Conservation (phyloP, 148 eudicot species). For the Nepenthes gracilis region DNA sequence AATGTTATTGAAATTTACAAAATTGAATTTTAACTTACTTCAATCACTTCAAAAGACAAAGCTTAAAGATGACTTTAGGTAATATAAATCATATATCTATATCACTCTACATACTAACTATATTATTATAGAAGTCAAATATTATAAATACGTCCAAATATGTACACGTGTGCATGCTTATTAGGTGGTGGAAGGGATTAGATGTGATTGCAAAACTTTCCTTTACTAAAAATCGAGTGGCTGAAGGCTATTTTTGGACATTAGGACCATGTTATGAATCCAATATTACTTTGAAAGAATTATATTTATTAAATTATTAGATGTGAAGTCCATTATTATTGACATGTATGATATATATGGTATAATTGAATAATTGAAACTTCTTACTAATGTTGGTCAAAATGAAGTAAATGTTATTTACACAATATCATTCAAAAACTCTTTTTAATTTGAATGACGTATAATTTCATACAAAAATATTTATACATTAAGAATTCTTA, state of each 20-base stretch:
- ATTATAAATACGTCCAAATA: not conserved
- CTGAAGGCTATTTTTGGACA: conserved; percentile 32
- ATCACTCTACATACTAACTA: not conserved
- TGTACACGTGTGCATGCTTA: not conserved
- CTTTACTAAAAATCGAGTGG: conserved; percentile 24
- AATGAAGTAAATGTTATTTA: conserved; percentile 3
- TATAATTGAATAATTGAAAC: conserved; percentile 20
- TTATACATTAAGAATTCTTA: no score
- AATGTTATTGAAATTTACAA: conserved; percentile 14
- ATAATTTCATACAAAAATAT: not conserved
- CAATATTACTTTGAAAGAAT: conserved; percentile 19
- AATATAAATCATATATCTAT: not conserved
- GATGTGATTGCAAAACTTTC: conserved; percentile 10
- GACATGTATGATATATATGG: conserved; percentile 45
- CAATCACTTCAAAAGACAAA: conserved; percentile 24
- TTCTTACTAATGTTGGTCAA: conserved; percentile 17
- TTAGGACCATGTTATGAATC: conserved; percentile 20
- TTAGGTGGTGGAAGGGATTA: conserved; percentile 24
- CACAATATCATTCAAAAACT: not conserved
- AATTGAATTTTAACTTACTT: conserved; percentile 28
- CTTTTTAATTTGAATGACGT: not conserved
- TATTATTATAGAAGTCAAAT: not conserved
- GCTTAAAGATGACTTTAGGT: conserved; percentile 16
- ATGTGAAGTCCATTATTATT: conserved; percentile 22
- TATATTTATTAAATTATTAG: conserved; percentile 14